Evolutionary conservation across 306 rosid species (phyloP).

Genomic region (Hylodesmum podocarpum): DNA sequence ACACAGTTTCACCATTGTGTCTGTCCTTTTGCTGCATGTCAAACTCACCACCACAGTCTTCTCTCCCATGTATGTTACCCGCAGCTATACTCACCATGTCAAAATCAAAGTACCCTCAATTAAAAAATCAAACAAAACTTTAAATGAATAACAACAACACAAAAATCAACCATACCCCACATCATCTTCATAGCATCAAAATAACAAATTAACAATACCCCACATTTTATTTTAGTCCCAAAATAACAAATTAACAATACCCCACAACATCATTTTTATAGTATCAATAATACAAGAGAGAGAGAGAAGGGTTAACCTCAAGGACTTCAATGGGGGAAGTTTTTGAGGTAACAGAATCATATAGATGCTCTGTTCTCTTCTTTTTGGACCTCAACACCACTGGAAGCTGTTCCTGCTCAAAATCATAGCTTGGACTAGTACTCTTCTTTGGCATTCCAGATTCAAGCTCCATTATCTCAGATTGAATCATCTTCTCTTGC

Average conservation of each 20-base stretch:
- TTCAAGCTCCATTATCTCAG: slow-evolving; percentile 80
- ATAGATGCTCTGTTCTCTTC: slow-evolving; percentile 56
- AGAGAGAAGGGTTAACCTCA: slow-evolving; percentile 47
- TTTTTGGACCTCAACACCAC: slow-evolving; percentile 71
- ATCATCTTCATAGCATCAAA: background rate
- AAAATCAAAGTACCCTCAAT: background rate
- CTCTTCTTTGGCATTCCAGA: slow-evolving; percentile 52
- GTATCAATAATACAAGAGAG: slow-evolving; percentile 34
- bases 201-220: background rate
- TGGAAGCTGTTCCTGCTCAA: slow-evolving; percentile 56
- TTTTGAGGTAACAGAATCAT: slow-evolving; percentile 49
- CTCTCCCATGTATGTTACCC: slow-evolving; percentile 75
- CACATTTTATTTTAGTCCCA: slow-evolving; percentile 6
- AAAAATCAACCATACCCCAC: background rate
- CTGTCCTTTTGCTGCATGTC: slow-evolving; percentile 80
- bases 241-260: background rate
- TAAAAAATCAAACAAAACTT: background rate
- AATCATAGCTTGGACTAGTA: slow-evolving; percentile 28
- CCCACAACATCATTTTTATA: slow-evolving; percentile 16
- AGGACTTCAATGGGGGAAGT: slow-evolving; percentile 67
- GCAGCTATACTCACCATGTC: slow-evolving; percentile 50
- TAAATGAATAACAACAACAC: background rate
- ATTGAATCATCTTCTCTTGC: slow-evolving; percentile 66
- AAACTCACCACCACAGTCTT: slow-evolving; percentile 72
- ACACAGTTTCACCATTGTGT: slow-evolving; percentile 89